Conservation (phyloP, 805 yeast genomes). For the Scheffersomyces ergatensis region DNA sequence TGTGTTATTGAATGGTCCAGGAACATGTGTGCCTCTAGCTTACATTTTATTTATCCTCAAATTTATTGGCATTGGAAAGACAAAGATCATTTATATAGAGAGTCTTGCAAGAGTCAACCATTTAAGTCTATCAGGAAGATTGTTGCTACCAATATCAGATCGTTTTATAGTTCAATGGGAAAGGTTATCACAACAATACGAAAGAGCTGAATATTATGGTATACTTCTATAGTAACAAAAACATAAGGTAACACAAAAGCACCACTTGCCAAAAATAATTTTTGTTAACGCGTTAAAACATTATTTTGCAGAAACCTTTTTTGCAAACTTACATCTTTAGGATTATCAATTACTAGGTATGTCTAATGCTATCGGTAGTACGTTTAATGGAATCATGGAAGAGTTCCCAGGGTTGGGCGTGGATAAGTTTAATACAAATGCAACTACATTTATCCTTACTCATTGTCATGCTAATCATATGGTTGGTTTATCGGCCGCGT, state of each 20-base stretch:
- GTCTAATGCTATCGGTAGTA: background rate
- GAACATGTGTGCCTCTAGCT: constrained; percentile 71
- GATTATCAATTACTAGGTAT: background rate
- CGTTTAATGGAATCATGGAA: constrained; percentile 38
- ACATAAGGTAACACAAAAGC: background rate
- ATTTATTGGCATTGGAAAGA: constrained; percentile 41
- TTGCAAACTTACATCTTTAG: background rate
- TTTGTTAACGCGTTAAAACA: background rate
- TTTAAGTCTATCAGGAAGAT: constrained; percentile 73
- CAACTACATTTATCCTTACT: constrained; percentile 35
- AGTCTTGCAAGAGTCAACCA: constrained; percentile 77
- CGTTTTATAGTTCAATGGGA: constrained; percentile 92
- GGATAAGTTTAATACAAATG: constrained; percentile 26
- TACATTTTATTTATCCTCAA: constrained; percentile 53
- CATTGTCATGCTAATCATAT: constrained; percentile 59
- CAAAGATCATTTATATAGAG: constrained; percentile 76
- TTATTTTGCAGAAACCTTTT: background rate
- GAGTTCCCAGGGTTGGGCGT: constrained; percentile 51
- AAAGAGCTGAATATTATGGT: constrained; percentile 73
- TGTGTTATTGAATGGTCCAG: constrained; percentile 75
- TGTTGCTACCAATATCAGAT: constrained; percentile 70
- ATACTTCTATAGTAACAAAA: constrained; percentile 60
- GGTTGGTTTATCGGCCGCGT: constrained; percentile 41
- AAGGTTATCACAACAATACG: constrained; percentile 47
- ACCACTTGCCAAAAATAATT: background rate